Evolutionary conservation across 179 eudicot genomes (phyloP).

Genomic region (Silene noctiflora): DNA sequence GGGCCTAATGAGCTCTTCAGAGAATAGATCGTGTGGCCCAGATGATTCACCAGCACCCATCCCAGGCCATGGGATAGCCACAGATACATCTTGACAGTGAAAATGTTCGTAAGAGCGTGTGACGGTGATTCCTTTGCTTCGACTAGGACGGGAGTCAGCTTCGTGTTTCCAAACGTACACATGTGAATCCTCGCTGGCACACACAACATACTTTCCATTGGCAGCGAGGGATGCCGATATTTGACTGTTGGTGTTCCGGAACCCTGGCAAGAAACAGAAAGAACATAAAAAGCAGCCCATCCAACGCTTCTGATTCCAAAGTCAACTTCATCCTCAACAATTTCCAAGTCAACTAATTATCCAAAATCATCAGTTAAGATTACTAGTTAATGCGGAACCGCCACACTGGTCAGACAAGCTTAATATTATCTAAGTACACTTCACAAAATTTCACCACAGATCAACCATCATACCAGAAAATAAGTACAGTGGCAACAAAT

Average conservation of each 20-base stretch:
- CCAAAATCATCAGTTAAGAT: neutral
- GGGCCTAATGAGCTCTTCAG: constrained; percentile 30
- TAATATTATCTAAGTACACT: neutral
- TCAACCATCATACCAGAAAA: neutral
- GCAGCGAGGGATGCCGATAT: constrained; percentile 76
- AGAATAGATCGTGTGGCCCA: constrained; percentile 32
- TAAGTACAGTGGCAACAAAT: neutral
- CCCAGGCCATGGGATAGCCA: constrained; percentile 95
- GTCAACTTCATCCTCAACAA: neutral
- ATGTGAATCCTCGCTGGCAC: constrained; percentile 88
- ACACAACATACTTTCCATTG: constrained; percentile 69
- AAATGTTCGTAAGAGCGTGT: constrained; percentile 75
- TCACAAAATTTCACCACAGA: neutral
- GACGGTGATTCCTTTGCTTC: constrained; percentile 68
- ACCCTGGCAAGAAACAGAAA: constrained; percentile 43
- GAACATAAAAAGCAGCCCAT: constrained; percentile 6
- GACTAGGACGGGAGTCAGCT: constrained; percentile 65
- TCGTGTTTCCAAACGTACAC: constrained; percentile 88
- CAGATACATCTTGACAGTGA: constrained; percentile 77
- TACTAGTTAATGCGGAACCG: no score
- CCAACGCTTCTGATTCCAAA: neutral
- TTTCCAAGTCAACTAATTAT: neutral
- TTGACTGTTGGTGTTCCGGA: constrained; percentile 84
- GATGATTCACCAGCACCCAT: constrained; percentile 29
- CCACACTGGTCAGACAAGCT: constrained; percentile 4